Conservation (phyloP, 345 rosid species). For the Ceriops zippeliana region DNA sequence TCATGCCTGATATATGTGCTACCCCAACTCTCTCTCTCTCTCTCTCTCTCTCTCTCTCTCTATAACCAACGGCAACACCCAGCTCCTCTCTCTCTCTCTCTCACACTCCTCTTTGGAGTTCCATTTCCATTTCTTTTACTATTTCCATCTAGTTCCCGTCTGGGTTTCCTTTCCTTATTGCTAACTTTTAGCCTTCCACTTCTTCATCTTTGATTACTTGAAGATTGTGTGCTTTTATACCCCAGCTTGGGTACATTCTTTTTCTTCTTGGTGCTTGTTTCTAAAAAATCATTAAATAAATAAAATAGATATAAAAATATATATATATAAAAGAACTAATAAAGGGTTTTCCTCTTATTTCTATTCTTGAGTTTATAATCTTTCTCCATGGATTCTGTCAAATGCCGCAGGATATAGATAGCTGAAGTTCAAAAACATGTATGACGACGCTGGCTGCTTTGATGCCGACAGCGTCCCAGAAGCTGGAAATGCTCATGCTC, state of each 20-base stretch:
- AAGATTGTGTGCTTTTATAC: too few relatives aligned
- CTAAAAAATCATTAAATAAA: too few relatives aligned
- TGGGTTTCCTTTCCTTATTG: not conserved
- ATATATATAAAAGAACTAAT: too few relatives aligned
- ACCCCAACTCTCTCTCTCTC: too few relatives aligned
- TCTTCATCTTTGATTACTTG: too few relatives aligned
- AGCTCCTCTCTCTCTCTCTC: not conserved
- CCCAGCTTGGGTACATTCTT: too few relatives aligned
- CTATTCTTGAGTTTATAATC: too few relatives aligned
- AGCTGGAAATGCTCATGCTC: constrained; percentile 19
- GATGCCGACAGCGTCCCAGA: constrained; percentile 36
- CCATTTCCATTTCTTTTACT: not conserved
- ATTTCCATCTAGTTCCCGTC: not conserved
- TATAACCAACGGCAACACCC: not conserved
- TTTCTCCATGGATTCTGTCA: not conserved
- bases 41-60: not conserved
- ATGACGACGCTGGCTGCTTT: constrained; percentile 42
- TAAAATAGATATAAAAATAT: too few relatives aligned
- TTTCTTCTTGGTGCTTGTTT: not conserved
- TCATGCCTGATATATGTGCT: too few relatives aligned
- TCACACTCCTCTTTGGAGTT: not conserved
- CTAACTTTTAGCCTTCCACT: not conserved
- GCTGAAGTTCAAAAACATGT: constrained; percentile 26
- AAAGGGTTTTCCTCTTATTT: too few relatives aligned
- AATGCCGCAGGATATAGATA: not conserved